Evolutionary conservation across 2,329 filamentous ascomycete species (phyloP).

Genomic region (Fusarium nodosum): DNA sequence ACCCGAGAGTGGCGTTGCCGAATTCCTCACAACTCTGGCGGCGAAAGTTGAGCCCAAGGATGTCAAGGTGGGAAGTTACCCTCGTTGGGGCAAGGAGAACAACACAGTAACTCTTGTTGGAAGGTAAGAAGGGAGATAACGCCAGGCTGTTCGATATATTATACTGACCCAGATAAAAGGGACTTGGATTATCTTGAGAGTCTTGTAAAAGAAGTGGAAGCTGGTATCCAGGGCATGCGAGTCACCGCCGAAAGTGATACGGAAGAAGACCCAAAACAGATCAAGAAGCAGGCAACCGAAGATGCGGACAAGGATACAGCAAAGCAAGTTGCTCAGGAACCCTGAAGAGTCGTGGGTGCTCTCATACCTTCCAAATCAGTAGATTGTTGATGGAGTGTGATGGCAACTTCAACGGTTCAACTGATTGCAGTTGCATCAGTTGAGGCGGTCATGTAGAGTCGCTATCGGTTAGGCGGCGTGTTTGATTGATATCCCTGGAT

Average conservation of each 20-base stretch:
- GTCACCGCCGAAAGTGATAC: slow-evolving; percentile 79
- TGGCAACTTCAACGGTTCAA: slow-evolving; percentile 1
- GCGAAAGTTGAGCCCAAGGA: slow-evolving; percentile 78
- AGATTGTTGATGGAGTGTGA: slow-evolving; percentile 15
- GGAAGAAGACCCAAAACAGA: slow-evolving; percentile 65
- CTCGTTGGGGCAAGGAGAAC: slow-evolving; percentile 85
- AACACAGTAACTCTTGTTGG: slow-evolving; percentile 94
- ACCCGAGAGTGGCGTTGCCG: slow-evolving; percentile 86
- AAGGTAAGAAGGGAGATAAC: slow-evolving; percentile 56
- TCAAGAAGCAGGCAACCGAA: slow-evolving; percentile 29
- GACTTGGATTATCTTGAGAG: slow-evolving; percentile 84
- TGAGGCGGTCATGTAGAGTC: neutral
- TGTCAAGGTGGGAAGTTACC: slow-evolving; percentile 96
- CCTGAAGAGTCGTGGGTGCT: slow-evolving; percentile 20
- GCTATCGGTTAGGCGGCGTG: slow-evolving; percentile 25
- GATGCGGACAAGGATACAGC: slow-evolving; percentile 27
- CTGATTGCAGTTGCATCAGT: slow-evolving; percentile 15
- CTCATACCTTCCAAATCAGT: neutral
- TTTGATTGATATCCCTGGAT: slow-evolving; percentile 33
- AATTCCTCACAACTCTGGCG: slow-evolving; percentile 84
- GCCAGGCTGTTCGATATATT: slow-evolving; percentile 36
- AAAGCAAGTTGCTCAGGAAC: slow-evolving; percentile 27
- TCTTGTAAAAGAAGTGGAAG: slow-evolving; percentile 81
- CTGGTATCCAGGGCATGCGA: slow-evolving; percentile 79
- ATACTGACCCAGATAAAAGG: slow-evolving; percentile 55